phyloP scores from a whole-genome alignment of 2,329 filamentous ascomycete species.

The Trichoderma sp. region DNA sequence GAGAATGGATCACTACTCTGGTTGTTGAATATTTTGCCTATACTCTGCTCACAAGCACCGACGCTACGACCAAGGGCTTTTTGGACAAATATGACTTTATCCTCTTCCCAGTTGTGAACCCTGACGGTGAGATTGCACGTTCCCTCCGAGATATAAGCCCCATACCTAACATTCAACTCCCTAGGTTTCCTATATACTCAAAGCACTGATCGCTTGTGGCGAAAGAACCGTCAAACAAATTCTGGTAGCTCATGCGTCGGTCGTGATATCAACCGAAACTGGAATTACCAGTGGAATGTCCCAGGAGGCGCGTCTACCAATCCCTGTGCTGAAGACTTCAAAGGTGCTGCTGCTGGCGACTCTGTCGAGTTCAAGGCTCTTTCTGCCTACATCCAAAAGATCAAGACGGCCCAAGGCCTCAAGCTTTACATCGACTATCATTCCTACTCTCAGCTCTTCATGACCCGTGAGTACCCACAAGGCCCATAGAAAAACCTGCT shows the following conservation, averaged over 20 bases:
- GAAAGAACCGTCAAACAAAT: conserved; percentile 54
- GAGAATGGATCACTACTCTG: conserved; percentile 60
- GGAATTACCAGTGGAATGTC: conserved; percentile 54
- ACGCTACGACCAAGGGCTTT: conserved; percentile 41
- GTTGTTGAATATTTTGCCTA: conserved; percentile 54
- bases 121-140: conserved; percentile 46
- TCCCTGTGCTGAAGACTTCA: conserved; percentile 51
- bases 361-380: conserved; percentile 53
- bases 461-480: conserved; percentile 55
- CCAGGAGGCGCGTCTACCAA: conserved; percentile 50
- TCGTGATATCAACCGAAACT: conserved; percentile 60
- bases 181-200: conserved; percentile 60
- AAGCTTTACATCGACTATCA: conserved; percentile 66
- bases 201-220: conserved; percentile 57
- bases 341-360: conserved; percentile 43
- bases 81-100: conserved; percentile 66
- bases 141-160: neutral
- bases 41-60: conserved; percentile 46
- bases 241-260: conserved; percentile 45
- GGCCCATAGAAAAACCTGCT: conserved; percentile 33
- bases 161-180: neutral
- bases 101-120: conserved; percentile 62
- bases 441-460: conserved; percentile 60
- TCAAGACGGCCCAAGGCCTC: conserved; percentile 45
- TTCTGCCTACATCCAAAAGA: conserved; percentile 34